phyloP scores from a whole-genome alignment of 768 basidiomycete species.

The Infundibulicybe gibba region DNA sequence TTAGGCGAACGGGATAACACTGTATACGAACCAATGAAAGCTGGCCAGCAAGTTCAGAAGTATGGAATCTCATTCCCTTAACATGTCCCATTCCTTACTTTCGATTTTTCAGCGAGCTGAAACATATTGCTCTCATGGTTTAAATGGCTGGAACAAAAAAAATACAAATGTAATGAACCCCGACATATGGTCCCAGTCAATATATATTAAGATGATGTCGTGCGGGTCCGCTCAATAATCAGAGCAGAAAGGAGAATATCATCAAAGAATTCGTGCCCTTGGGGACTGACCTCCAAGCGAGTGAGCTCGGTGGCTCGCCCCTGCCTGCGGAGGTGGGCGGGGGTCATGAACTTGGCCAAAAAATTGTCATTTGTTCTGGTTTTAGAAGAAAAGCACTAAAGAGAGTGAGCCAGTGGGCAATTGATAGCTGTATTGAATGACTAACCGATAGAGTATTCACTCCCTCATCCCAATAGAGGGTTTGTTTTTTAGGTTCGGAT shows the following conservation, averaged over 20 bases:
- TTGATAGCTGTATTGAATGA: neutral
- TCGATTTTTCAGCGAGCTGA: conserved; percentile 59
- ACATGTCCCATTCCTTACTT: conserved; percentile 1
- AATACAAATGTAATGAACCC: conserved; percentile 1
- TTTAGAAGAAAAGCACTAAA: conserved; percentile 37
- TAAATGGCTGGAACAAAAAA: conserved; percentile 24
- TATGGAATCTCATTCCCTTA: conserved; percentile 26
- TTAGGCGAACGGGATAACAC: conserved; percentile 34
- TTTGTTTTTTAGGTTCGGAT: conserved; percentile 18
- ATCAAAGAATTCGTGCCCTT: conserved; percentile 36
- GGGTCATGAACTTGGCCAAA: conserved; percentile 35
- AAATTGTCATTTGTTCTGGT: conserved; percentile 27
- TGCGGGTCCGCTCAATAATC: conserved; percentile 36
- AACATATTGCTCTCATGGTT: conserved; percentile 77
- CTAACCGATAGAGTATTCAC: conserved; percentile 25
- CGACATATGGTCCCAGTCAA: too few species aligned
- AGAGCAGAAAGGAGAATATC: conserved; percentile 39
- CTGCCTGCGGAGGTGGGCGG: conserved; percentile 26
- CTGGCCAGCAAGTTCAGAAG: conserved; percentile 87
- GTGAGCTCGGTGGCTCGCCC: conserved; percentile 28
- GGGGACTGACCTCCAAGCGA: conserved; percentile 33
- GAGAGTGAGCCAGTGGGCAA: neutral
- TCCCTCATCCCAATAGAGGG: conserved; percentile 32
- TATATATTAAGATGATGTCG: conserved; percentile 9
- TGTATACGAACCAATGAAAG: conserved; percentile 72